Base-by-base conservation (phyloP, 1,284 basidiomycete species). In the Flammula alnicola region DNA sequence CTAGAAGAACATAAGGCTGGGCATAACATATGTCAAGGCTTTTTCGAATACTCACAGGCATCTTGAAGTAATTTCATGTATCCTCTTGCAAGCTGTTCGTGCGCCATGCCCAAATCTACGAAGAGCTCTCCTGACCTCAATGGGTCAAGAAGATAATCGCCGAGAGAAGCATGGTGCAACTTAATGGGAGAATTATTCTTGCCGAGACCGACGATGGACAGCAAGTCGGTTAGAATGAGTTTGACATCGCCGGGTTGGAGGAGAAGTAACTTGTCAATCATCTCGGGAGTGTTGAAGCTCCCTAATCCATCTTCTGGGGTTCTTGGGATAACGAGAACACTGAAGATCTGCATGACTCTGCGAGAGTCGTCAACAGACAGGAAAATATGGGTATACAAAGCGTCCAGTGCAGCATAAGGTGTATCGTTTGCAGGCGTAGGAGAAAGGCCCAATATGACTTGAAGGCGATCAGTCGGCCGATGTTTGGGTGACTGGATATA, bases 371-470 rank as follows among this genome's bases (percentile, higher is more conserved):
- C 47, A 8, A 49, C 25, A 11, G 45, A 47, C 19, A 30, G 22
- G 22, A 59, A 49, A 22, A 62, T 54, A 35, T 55, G 49, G 9
- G 23, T 42, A 40, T 62, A 62, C 3, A 62, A 44, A 0, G 41
- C 52, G 27, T 62, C 59, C 7, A 62, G 47, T 22, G 57, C 44
- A 11, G 49, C 40, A 44, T 59, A 60, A 1, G 59, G 59, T 16
- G 42, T 22, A 26, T 58, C 57, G 14, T 44, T 31, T 2, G 38
- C 27, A 3, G 49, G 51, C 3, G 42, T 32, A 9, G 54, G 35
- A 2, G 30, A 26, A 4, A 56, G 40, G 1, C 53, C 52, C 1
- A 61, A 44, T n/a, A 55, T 47, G 20, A 50, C 37, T 5, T 31
- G 23, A 1, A 60, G 49, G 19, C 58, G 49, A 26, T 58, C 54